phyloP scores from a whole-genome alignment of 495 filamentous ascomycete genomes.

The Pseudoneurospora amorphoporcata region DNA sequence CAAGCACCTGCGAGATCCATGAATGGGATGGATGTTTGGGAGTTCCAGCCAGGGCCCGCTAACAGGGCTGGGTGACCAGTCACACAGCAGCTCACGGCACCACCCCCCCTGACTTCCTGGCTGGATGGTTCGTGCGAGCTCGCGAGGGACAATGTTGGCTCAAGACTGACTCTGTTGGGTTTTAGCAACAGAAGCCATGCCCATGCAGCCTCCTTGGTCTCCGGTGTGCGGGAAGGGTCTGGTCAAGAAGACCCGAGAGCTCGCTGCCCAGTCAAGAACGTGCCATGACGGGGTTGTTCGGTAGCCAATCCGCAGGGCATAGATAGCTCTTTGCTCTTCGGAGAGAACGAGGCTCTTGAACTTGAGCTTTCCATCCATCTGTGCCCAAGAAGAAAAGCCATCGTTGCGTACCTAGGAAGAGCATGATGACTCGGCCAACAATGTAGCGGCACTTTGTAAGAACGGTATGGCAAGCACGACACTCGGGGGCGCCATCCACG shows the following conservation, averaged over 20 bases:
- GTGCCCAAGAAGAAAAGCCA: neutral
- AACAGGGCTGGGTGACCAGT: conserved; percentile 16
- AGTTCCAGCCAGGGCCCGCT: conserved; percentile 4
- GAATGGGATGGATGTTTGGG: neutral
- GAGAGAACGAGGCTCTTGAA: neutral
- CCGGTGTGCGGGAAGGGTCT: neutral
- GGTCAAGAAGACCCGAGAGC: neutral
- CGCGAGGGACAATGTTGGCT: neutral
- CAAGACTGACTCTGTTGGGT: neutral
- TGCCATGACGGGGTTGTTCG: neutral
- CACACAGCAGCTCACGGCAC: conserved; percentile 11
- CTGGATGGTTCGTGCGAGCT: conserved; percentile 12
- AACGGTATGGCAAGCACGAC: neutral
- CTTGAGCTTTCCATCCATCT: neutral
- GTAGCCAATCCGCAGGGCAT: neutral
- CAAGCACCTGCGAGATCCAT: neutral
- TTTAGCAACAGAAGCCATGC: neutral
- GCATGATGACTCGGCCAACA: neutral
- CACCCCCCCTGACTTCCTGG: neutral
- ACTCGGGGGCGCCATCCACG: neutral
- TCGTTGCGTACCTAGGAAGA: neutral
- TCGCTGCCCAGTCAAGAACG: neutral
- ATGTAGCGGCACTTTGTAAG: neutral
- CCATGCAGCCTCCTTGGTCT: neutral
- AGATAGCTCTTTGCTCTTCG: neutral